Base-by-base conservation (phyloP, 345 rosid genomes). In the Eucalyptus cloeziana region DNA sequence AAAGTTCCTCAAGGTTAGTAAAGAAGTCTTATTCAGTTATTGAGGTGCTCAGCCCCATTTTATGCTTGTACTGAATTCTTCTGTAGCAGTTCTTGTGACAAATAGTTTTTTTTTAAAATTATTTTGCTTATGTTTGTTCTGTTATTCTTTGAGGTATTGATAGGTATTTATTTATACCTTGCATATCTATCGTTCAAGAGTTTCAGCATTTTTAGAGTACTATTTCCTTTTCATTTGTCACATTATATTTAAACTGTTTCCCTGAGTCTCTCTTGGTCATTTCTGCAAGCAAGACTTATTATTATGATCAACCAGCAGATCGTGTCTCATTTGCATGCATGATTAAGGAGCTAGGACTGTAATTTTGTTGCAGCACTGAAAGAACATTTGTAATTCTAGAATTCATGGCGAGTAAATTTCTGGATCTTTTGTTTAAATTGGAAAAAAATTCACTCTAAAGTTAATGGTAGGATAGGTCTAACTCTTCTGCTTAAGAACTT, bases 1-100 rank as follows among this genome's bases (percentile, higher is more conserved):
- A 81, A 97, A 94, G 92, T 94, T 94, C 89, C 87, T 91, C 24
- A 93, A 96, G 99, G 99, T 96, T 87, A 92, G 92, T 86, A 31
- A 69, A 16, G 24, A 69, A 69, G 80, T 31, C 43, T 17, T 69
- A 33, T 21, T 88, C n/a, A 49, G 60, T 45, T 43, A 27, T 30
- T 31, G 71, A 33, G 44, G 80, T 69, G 80, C 80, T 33, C 24
- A 5, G 80, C 25, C 10, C 44, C 80, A 69, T 17, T 69, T 69
- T 69, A 16, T 33, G 80, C 44, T 17, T 33, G 44, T n/a, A 15
- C 37, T 0, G 40, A 67, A 14, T 67, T n/a, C 76, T 69, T 69
- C 24, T 9, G 44, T 8, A 69, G 80, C 21, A 33, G 24, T 69
- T 69, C 43, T 0, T 22, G 43, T 17, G 2, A 69, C 22, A 69